Base-by-base conservation (phyloP, 225 moss, liverwort and hornwort genomes). In the Sphagnum contortum region DNA sequence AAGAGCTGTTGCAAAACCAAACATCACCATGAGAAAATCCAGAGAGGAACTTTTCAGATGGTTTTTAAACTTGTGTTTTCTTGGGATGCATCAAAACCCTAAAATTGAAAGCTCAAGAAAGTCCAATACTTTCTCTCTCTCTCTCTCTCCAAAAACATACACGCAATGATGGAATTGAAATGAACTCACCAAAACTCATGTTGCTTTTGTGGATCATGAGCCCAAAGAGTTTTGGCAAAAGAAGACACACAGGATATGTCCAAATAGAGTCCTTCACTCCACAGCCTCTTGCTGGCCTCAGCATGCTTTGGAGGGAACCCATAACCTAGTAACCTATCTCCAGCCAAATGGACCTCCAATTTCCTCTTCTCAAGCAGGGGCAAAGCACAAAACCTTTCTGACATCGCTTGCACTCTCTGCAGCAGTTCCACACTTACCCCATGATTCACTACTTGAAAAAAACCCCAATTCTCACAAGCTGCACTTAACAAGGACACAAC, bases 401-500 rank as follows among this genome's bases (percentile, higher is more conserved):
- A 64, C 0, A 70, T 3, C 2, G 5, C 2, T 7, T 76, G 75
- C 3, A 72, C 64, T 52, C 72, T 73, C 47, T 76, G 63, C 53
- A 88, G 51, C 11, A 83, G 61, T 50, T 64, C 63, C 7, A 5
- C 47, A 49, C 49, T 66, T 49, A 88, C 76, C 3, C 88, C 76
- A 14, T 88, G 88, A 55, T 88, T 88, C 62, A 88, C 80, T 54
- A 79, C 74, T 54, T 86, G 83, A 60, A 88, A 88, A 62, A 88
- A 83, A 0, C 83, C 85, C 72, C 72, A 85, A 48, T 46, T 77
- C 29, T 63, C 78, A 48, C 78, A 86, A 11, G 85, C 82, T 0
- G 55, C 69, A 5, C 64, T 64, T 5, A 83, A 59, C 57, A 71
- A 57, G 48, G 48, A 57, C 8, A 54, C 47, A 4, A 73, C 13